Evolutionary conservation across 2,329 filamentous ascomycete genomes (phyloP), one percentile per base, ranked within the genome.

Genomic region (Tympanopsis confertula): DNA sequence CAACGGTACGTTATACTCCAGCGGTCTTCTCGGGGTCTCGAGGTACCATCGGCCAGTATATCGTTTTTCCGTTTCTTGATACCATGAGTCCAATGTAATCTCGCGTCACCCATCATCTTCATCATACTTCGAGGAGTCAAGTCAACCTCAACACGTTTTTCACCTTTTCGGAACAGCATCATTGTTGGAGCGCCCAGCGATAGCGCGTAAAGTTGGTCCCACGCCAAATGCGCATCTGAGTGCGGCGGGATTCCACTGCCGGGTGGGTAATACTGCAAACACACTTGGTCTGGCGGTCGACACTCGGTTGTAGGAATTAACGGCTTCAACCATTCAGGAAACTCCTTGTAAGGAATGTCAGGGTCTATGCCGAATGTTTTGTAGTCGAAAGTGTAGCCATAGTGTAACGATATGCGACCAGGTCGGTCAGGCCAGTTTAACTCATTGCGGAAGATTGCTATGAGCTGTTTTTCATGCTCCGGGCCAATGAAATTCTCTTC

Each of bases 181-280:
- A 26, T 26, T 7, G n/a, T n/a, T n/a, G 22, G 22, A 10, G 22
- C 22, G 22, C 22, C 22, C 44, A 51, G 39, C 26, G 28, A 17
- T 30, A 39, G 38, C 35, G 33, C 42, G 39, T 46, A 36, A 19
- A 30, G 26, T 39, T 35, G 44, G 46, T 46, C 51, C 41, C 57
- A 69, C 5, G 61, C 53, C 36, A 55, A 59, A 50, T 76, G 73
- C 3, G 72, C 73, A 52, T 78, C 73, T 38, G 71, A 71, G 45
- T 78, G 73, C 0, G 73, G 73, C 7, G 73, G 73, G 45, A 78
- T 78, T 2, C 73, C 73, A 0, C 66, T 58, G 4, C 73, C 73
- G 0, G 72, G 72, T 0, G 73, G 68, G 47, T 78, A 78, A 48
- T 74, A 66, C 52, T 77, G 72, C 13, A 75, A 54, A 44, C 71